These are phyloP conservation scores for Serendipita indica DNA, from an alignment of 768 basidiomycete genomes.

Conservation along the genomic window DNA sequence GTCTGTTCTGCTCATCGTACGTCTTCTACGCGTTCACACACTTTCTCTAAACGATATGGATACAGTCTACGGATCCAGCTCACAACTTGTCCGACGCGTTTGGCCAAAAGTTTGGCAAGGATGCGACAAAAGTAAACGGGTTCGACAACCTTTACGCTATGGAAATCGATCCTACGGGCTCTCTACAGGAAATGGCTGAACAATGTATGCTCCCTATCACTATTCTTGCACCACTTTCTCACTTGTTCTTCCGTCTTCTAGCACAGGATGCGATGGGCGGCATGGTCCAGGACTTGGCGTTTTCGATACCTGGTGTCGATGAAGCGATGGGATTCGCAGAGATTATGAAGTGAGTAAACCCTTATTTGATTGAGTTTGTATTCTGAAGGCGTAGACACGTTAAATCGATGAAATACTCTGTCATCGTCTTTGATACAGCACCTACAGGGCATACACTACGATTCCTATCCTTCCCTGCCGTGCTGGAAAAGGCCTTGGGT, in stretches of 20 bases:
- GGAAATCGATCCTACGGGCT: conserved; percentile 98
- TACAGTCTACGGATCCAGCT: conserved; percentile 95
- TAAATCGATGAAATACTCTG: conserved; percentile 99
- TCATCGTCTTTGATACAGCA: conserved; percentile 98
- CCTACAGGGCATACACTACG: conserved; percentile 97
- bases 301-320: conserved; percentile 97
- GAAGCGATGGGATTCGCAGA: conserved; percentile 99
- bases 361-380: background rate
- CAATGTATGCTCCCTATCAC: conserved; percentile 78
- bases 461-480: conserved; percentile 96
- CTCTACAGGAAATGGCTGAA: conserved; percentile 98
- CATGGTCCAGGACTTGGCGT: conserved; percentile 99
- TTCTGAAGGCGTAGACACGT: too few relatives aligned
- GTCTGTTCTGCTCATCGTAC: conserved; percentile 91
- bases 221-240: conserved; percentile 2
- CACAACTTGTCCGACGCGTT: conserved; percentile 98
- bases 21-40: conserved; percentile 21
- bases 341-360: conserved; percentile 82
- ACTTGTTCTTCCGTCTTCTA: background rate
- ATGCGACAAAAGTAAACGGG: conserved; percentile 95
- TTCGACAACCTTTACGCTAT: conserved; percentile 94
- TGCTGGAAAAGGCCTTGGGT: conserved; percentile 91
- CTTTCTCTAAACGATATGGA: conserved; percentile 4
- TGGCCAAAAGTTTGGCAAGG: conserved; percentile 97
- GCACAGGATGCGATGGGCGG: conserved; percentile 70